A percentile compares a stretch with the other conserved stretches of the same genome.
Evolutionary conservation across 257 asterid species (phyloP).

Genomic region (Anisodus acutangulus): DNA sequence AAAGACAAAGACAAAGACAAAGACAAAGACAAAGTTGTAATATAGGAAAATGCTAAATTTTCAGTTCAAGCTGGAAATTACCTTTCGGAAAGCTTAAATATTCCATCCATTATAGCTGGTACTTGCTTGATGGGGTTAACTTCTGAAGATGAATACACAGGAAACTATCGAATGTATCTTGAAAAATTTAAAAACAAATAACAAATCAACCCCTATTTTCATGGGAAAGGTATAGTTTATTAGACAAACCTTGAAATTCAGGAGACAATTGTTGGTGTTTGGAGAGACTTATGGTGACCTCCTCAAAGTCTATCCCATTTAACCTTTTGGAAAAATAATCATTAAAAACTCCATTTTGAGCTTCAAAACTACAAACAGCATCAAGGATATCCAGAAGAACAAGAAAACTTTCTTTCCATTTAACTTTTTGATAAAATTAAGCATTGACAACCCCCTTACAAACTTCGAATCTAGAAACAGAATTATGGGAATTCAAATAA

Average conservation of each 20-base stretch:
- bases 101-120: conserved; percentile 87
- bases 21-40: not conserved
- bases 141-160: conserved; percentile 45
- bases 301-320: conserved; percentile 86
- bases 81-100: conserved; percentile 92
- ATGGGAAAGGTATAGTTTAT: not conserved
- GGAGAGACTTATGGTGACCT: conserved; percentile 57
- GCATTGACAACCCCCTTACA: not conserved
- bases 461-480: too few relatives aligned
- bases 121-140: conserved; percentile 76
- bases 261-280: conserved; percentile 65
- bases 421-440: not conserved
- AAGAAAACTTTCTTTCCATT: too few relatives aligned
- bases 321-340: conserved; percentile 41
- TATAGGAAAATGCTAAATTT: not conserved
- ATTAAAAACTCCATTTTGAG: not conserved
- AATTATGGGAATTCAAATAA: not conserved
- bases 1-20: not conserved
- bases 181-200: not conserved
- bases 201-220: not conserved
- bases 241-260: conserved; percentile 60
- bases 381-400: not conserved
- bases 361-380: not conserved
- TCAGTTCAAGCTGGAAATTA: conserved; percentile 26
- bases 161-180: not conserved